Base-by-base conservation (phyloP, 1,284 basidiomycete species). In the Puccinia polysora region DNA sequence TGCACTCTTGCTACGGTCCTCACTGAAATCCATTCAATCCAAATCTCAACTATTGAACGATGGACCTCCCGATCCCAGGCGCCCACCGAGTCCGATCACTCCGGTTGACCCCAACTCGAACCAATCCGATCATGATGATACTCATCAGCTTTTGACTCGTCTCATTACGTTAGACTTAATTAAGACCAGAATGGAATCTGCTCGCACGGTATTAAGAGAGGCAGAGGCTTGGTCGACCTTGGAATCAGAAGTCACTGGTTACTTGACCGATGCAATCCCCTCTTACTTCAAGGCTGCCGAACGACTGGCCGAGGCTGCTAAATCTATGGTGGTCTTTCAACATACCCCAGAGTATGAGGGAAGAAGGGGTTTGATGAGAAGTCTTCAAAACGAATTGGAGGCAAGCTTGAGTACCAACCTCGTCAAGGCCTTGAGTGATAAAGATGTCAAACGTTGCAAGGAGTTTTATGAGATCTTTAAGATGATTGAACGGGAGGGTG, bases 141-240 rank as follows among this genome's bases (percentile, higher is more conserved):
- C 75, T 7, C 74, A 74, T 36, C 34, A 68, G 34, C 76, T 88
- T 2, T 83, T 97, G 72, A 87, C 90, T 64, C 84, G 85, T 52
- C 81, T 97, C 8, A 85, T 87, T 70, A 83, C 87, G 55, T 84
- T 97, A 28, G 91, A 96, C 80, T 86, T 85, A 8, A 84, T 91
- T 43, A 94, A 92, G 79, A 83, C 83, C 18, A 85, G 89, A 50
- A 93, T 97, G 90, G 88, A 91, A 76, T 86, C 86, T 1, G 85
- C 90, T 1, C 84, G 91, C 34, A 90, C 89, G 74, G 90, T 95
- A 15, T 81, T 96, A 23, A 85, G 87, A 38, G 92, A 96, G 78
- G 92, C 93, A 25, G 90, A 96, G 82, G 89, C 88, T 74, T 97
- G 94, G 94, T 90, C 88, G 63, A 90, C 90, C 0, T 84, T 97